Conservation (phyloP, 192 early-diverging fungal species). For the Backusella westeae region DNA sequence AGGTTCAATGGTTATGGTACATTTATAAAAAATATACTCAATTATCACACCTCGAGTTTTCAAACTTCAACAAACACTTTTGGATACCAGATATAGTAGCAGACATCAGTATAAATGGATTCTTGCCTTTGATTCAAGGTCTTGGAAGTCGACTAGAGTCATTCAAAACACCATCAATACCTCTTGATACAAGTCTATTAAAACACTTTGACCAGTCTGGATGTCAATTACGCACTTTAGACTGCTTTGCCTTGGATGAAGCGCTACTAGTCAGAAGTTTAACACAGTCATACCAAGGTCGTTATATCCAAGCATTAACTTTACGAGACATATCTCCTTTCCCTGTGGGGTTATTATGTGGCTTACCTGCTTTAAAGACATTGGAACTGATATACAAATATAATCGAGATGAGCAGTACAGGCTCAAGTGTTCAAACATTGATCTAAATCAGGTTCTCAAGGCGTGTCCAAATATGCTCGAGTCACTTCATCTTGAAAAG, state of each 20-base stretch:
- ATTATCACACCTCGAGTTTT: background rate
- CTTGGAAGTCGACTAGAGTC: background rate
- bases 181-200: background rate
- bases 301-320: background rate
- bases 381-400: background rate
- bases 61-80: background rate
- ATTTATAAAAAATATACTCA: constrained; percentile 3
- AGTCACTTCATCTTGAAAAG: background rate
- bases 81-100: background rate
- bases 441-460: background rate
- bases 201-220: background rate
- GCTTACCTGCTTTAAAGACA: background rate
- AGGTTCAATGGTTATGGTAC: background rate
- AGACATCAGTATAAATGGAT: background rate
- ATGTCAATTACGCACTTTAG: background rate
- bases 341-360: background rate
- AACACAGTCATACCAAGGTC: background rate
- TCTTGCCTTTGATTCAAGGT: background rate
- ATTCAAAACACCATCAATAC: background rate
- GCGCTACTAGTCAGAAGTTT: background rate
- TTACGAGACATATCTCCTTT: background rate
- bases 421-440: background rate
- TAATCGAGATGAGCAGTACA: background rate
- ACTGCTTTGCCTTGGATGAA: background rate
- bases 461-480: background rate